phyloP scores from a whole-genome alignment of 176 grass and related monocot species.

The sorghum (Sorghum bicolor) region DNA sequence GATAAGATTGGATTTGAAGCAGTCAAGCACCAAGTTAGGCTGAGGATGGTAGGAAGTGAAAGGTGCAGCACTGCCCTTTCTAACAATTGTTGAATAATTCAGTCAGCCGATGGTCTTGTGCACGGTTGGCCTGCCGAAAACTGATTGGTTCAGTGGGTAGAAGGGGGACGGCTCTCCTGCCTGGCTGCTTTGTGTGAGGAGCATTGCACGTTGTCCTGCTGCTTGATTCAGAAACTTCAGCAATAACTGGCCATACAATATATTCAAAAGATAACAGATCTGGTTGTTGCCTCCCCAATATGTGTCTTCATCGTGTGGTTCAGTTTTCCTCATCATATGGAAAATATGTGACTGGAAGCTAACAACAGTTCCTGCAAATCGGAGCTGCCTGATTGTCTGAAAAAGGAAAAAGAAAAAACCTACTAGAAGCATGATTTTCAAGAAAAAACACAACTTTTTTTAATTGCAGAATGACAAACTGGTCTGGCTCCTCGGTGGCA shows the following conservation, averaged over 20 bases:
- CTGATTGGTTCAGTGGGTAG: not conserved
- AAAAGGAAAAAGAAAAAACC: not conserved
- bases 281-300: not conserved
- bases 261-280: not conserved
- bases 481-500: not conserved
- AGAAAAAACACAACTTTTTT: not conserved
- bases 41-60: slow-evolving; percentile 9
- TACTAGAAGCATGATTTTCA: slow-evolving; percentile 10
- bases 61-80: not conserved
- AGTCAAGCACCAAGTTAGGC: slow-evolving; percentile 21
- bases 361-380: not conserved
- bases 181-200: not conserved
- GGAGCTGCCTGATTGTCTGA: not conserved
- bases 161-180: not conserved
- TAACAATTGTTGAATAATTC: slow-evolving; percentile 15
- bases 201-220: not conserved
- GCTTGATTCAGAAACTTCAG: not conserved
- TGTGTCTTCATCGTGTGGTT: not conserved
- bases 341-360: not conserved
- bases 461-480: not conserved
- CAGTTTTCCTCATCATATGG: not conserved
- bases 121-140: not conserved
- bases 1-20: slow-evolving; percentile 29
- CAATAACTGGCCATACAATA: not conserved
- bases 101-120: slow-evolving; percentile 7